Percentiles rank a stretch among this genome's conserved stretches.
phyloP scores from a whole-genome alignment of 331 rosid species.

The Saraca asoca region DNA sequence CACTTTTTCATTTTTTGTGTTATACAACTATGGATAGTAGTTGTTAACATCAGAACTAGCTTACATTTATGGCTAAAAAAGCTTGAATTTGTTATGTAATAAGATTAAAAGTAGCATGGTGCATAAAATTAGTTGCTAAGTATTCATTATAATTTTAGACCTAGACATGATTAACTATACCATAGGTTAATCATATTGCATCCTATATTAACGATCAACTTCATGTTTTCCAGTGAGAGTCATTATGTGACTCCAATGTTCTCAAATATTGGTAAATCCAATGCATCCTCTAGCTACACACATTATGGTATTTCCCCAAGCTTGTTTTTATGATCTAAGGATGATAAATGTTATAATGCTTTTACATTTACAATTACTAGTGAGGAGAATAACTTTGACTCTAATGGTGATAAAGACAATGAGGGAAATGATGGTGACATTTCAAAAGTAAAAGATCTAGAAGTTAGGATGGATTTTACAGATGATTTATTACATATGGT shows the following conservation, averaged over 20 bases:
- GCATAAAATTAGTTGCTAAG: neutral
- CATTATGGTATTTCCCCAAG: slow-evolving; percentile 45
- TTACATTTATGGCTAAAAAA: neutral
- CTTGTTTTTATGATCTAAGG: slow-evolving; percentile 40
- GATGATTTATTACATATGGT: slow-evolving; percentile 98
- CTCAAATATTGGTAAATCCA: slow-evolving; percentile 56
- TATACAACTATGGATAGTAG: too few species aligned
- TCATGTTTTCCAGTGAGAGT: slow-evolving; percentile 55
- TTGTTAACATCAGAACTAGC: neutral
- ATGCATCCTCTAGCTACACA: slow-evolving; percentile 44
- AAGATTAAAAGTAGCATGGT: neutral
- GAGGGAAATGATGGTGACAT: slow-evolving; percentile 49
- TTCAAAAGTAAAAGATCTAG: slow-evolving; percentile 59
- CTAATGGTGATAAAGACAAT: slow-evolving; percentile 49
- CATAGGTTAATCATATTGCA: neutral
- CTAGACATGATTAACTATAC: neutral
- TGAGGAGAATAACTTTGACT: slow-evolving; percentile 46
- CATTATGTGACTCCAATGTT: slow-evolving; percentile 45
- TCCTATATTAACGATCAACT: slow-evolving; percentile 15
- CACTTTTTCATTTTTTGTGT: too few species aligned
- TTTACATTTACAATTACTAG: slow-evolving; percentile 39
- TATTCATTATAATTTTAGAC: too few species aligned
- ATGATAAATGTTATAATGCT: slow-evolving; percentile 50
- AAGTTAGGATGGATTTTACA: slow-evolving; percentile 91
- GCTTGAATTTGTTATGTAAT: neutral